A percentile compares a stretch with the other conserved stretches of the same genome.
Conservation (phyloP, 1,139 yeast genomes). For the Candida mesenterica region DNA sequence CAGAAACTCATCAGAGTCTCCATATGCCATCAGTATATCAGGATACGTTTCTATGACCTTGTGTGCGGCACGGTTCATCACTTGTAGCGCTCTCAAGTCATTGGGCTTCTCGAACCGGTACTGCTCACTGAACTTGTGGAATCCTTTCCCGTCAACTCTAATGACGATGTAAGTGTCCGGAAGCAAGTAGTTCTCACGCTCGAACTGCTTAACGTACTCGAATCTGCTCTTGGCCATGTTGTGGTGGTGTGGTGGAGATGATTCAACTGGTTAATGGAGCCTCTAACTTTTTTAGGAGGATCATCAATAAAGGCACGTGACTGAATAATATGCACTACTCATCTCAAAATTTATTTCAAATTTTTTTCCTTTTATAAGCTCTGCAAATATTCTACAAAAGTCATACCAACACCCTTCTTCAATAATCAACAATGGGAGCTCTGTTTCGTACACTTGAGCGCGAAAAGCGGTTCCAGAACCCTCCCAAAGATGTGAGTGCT, state of each 20-base stretch:
- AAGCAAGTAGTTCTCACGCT: constrained; percentile 65
- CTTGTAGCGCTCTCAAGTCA: constrained; percentile 67
- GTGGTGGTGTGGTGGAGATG: too few relatives aligned
- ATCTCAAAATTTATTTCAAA: too few relatives aligned
- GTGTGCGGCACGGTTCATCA: constrained; percentile 81
- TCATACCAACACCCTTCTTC: not conserved
- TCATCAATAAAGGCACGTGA: too few relatives aligned
- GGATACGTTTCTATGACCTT: constrained; percentile 61
- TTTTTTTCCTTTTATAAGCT: too few relatives aligned
- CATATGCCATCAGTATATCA: constrained; percentile 81
- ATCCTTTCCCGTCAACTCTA: constrained; percentile 91
- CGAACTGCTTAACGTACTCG: constrained; percentile 85
- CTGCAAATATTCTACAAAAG: too few relatives aligned
- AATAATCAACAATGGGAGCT: constrained; percentile 35
- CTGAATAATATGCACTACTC: not conserved
- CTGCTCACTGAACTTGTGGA: constrained; percentile 74
- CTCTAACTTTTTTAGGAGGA: too few relatives aligned
- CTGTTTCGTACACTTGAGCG: constrained; percentile 84
- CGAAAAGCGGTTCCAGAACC: constrained; percentile 79
- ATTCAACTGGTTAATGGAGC: too few relatives aligned
- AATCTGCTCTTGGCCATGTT: constrained; percentile 19
- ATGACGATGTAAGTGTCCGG: constrained; percentile 83
- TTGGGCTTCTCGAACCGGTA: constrained; percentile 86
- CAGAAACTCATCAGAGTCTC: constrained; percentile 94
- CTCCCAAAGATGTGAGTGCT: constrained; percentile 82